phyloP scores from a whole-genome alignment of 257 asterid species.

The Petunia axillaris region DNA sequence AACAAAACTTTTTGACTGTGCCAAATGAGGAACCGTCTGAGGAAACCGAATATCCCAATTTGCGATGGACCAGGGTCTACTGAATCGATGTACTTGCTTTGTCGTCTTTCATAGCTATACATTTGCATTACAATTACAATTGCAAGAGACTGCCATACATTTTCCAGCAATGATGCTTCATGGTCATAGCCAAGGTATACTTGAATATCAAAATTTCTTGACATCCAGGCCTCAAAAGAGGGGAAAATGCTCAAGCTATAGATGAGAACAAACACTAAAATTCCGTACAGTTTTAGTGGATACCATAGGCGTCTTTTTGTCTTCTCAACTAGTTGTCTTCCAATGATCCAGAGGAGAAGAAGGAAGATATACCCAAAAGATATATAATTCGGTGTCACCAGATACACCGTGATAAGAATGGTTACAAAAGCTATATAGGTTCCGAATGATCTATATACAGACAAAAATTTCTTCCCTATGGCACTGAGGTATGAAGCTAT shows the following conservation, averaged over 20 bases:
- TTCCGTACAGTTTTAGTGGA: constrained; percentile 88
- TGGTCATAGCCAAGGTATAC: constrained; percentile 72
- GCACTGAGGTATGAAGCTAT: constrained; percentile 89
- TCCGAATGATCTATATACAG: constrained; percentile 88
- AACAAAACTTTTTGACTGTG: constrained; percentile 88
- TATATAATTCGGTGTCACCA: constrained; percentile 82
- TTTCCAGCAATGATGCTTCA: constrained; percentile 64
- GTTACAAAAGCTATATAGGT: constrained; percentile 91
- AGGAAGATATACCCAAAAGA: constrained; percentile 91
- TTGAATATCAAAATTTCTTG: constrained; percentile 63
- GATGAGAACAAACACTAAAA: constrained; percentile 69
- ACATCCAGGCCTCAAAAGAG: constrained; percentile 79
- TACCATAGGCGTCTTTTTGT: constrained; percentile 92
- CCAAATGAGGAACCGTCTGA: constrained; percentile 84
- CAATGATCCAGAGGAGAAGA: constrained; percentile 92
- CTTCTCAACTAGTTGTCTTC: constrained; percentile 88
- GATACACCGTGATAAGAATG: constrained; percentile 82
- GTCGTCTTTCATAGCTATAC: constrained; percentile 97
- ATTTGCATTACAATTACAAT: constrained; percentile 95
- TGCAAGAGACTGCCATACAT: constrained; percentile 93
- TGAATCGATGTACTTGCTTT: constrained; percentile 65
- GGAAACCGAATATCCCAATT: constrained; percentile 79
- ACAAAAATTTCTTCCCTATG: constrained; percentile 79
- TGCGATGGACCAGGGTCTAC: constrained; percentile 61
- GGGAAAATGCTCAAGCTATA: constrained; percentile 82